These are phyloP conservation scores for Rhizopus stolonifer DNA, from an alignment of 371 early-diverging fungal genomes.

Conservation along the genomic window DNA sequence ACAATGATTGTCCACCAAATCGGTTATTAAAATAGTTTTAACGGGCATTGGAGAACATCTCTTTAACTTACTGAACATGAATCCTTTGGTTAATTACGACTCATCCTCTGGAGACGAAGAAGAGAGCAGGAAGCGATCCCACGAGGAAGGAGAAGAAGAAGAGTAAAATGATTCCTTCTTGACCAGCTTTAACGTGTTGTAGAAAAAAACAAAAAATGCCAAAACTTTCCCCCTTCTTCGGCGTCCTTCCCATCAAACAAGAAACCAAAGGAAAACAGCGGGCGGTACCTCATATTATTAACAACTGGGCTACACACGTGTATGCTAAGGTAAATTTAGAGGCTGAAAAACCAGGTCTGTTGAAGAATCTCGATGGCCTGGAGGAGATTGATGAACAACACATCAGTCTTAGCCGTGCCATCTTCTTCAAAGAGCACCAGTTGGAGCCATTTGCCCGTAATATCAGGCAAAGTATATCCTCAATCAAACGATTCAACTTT, in stretches of 20 bases:
- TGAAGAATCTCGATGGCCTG: not conserved
- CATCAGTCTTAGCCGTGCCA: slow-evolving; percentile 36
- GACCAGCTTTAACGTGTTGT: no score
- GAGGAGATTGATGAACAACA: slow-evolving; percentile 21
- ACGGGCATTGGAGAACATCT: no score
- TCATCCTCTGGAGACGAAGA: slow-evolving; percentile 13
- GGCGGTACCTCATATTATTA: slow-evolving; percentile 23
- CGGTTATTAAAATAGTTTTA: no score
- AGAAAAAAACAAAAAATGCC: not conserved
- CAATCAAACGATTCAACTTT: slow-evolving; percentile 16
- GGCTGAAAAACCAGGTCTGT: not conserved
- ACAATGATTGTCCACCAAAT: no score
- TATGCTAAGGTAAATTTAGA: slow-evolving; percentile 19
- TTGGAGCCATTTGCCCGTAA: slow-evolving; percentile 23
- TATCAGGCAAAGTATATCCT: slow-evolving; percentile 3
- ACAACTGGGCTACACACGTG: slow-evolving; percentile 47
- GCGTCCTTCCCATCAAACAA: slow-evolving; percentile 1
- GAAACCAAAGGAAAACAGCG: slow-evolving; percentile 23
- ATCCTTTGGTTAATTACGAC: slow-evolving; percentile 1
- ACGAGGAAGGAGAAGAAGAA: not conserved
- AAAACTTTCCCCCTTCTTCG: slow-evolving; percentile 4
- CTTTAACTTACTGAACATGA: not conserved
- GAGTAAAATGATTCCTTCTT: not conserved
- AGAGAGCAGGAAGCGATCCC: not conserved
- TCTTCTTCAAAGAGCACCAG: slow-evolving; percentile 41